These are phyloP conservation scores for bread wheat (Triticum aestivum) DNA, from an alignment of 176 grass and related monocot genomes.

Conservation along the genomic window DNA sequence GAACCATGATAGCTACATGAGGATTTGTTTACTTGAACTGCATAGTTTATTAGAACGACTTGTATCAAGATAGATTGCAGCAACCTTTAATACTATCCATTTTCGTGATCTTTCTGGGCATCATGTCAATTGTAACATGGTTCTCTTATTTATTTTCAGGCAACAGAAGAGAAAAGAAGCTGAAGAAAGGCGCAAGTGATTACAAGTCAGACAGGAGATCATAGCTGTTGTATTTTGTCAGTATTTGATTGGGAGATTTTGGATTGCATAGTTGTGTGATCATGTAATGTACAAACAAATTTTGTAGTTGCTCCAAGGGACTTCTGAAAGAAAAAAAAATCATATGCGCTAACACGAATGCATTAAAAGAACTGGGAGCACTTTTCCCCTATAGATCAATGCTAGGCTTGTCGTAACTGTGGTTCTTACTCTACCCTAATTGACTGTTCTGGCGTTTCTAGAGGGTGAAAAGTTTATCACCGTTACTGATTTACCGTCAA, in stretches of 20 bases:
- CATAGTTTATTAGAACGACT: neutral
- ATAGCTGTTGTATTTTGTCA: neutral
- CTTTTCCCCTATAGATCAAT: neutral
- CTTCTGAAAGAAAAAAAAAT: neutral
- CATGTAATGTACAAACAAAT: constrained; percentile 23
- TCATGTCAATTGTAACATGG: neutral
- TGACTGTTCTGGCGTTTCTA: neutral
- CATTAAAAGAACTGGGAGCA: neutral
- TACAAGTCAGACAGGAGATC: constrained; percentile 75
- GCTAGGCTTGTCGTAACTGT: neutral
- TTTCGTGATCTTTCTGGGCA: neutral
- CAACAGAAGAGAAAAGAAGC: constrained; percentile 90
- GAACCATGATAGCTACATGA: neutral
- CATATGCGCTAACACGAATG: neutral
- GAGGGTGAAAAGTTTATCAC: neutral
- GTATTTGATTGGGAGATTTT: neutral
- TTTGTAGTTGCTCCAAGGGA: neutral
- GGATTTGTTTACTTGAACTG: neutral
- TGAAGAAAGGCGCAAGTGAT: constrained; percentile 67
- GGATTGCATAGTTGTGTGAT: constrained; percentile 1
- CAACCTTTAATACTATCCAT: neutral
- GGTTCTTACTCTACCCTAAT: neutral
- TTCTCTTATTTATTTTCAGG: constrained; percentile 55
- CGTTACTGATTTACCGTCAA: neutral
- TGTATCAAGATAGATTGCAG: neutral